phyloP scores from a whole-genome alignment of 768 basidiomycete genomes.

The Trichaptum fuscoviolaceum region DNA sequence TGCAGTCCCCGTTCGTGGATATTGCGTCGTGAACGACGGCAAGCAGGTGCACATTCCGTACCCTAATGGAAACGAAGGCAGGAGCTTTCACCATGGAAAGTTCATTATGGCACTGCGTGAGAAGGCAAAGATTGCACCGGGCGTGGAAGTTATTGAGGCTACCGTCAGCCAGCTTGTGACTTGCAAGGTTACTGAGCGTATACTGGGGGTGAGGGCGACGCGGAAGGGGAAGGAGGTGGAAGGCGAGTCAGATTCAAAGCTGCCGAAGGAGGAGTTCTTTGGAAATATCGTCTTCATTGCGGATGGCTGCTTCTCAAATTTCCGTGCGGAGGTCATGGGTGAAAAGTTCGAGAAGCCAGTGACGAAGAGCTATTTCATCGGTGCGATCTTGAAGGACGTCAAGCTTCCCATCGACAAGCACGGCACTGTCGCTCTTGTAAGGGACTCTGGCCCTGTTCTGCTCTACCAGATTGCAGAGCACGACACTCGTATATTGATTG shows the following conservation, averaged over 20 bases:
- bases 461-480: conserved; percentile 86
- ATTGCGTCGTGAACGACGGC: conserved; percentile 69
- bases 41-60: conserved; percentile 86
- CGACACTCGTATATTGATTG: conserved; percentile 92
- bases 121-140: conserved; percentile 50
- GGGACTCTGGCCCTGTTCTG: conserved; percentile 81
- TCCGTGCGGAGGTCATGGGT: conserved; percentile 67
- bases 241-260: conserved; percentile 17
- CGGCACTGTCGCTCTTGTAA: conserved; percentile 80
- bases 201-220: conserved; percentile 65
- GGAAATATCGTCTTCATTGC: conserved; percentile 84
- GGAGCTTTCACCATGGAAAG: conserved; percentile 91
- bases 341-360: conserved; percentile 39
- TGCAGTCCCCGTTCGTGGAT: conserved; percentile 76
- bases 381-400: conserved; percentile 75
- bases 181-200: conserved; percentile 41
- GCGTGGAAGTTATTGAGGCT: conserved; percentile 81
- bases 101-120: conserved; percentile 78
- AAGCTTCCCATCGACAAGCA: conserved; percentile 67
- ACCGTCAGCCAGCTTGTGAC: conserved; percentile 75
- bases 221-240: conserved; percentile 29
- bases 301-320: conserved; percentile 94
- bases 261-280: conserved; percentile 45
- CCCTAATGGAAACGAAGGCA: conserved; percentile 63
- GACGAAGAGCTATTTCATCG: conserved; percentile 78